phyloP scores from a whole-genome alignment of 225 moss, liverwort and hornwort species.

The Thuidium tamariscinum region DNA sequence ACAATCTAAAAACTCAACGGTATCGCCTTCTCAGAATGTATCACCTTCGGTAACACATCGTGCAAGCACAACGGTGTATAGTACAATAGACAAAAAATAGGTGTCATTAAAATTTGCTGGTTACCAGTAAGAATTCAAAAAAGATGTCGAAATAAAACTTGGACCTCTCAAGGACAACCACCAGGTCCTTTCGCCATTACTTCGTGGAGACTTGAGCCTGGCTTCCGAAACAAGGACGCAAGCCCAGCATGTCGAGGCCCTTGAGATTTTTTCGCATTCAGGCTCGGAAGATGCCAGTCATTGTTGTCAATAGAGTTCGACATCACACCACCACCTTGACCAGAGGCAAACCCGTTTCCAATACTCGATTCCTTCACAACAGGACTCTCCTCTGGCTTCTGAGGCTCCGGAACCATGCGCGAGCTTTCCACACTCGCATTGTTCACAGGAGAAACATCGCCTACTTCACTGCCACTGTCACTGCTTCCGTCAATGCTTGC shows the following conservation, averaged over 20 bases:
- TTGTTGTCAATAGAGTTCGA: conserved; percentile 1
- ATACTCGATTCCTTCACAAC: neutral
- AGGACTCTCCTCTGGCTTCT: neutral
- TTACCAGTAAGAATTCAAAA: neutral
- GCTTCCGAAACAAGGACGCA: conserved; percentile 25
- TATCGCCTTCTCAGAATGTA: conserved; percentile 4
- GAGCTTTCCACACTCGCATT: neutral
- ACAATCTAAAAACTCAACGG: conserved; percentile 29
- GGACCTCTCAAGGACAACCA: neutral
- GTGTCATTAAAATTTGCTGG: neutral
- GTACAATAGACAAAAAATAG: neutral
- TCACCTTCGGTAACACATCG: conserved; percentile 4
- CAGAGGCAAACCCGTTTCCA: neutral
- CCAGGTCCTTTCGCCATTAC: neutral
- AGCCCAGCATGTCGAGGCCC: conserved; percentile 24
- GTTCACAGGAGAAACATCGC: neutral
- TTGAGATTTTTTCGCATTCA: conserved; percentile 14
- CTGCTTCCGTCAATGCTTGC: neutral
- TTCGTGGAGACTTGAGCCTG: neutral
- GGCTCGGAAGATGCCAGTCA: conserved; percentile 50
- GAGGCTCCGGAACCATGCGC: neutral
- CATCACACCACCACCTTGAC: neutral
- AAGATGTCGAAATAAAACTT: neutral
- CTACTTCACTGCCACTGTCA: neutral
- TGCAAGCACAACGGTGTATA: conserved; percentile 1